These are phyloP conservation scores for Physaria fendleri DNA, from an alignment of 345 rosid genomes.

Conservation along the genomic window DNA sequence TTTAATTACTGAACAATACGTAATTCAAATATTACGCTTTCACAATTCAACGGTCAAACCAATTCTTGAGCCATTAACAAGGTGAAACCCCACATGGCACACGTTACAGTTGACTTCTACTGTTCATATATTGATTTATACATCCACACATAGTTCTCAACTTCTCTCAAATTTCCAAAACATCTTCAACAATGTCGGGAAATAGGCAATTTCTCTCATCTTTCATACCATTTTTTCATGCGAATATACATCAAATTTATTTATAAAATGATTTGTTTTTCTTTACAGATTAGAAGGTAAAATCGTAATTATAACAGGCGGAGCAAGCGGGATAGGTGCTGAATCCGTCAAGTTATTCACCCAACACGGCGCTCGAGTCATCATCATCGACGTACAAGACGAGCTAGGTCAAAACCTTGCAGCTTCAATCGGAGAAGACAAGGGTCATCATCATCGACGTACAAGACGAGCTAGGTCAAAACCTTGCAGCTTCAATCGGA, in stretches of 20 bases:
- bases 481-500: constrained; percentile 38
- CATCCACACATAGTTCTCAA: background rate
- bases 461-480: constrained; percentile 56
- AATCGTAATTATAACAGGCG: too few species aligned
- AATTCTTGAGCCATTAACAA: constrained; percentile 33
- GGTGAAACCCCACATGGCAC: constrained; percentile 22
- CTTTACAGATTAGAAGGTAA: too few species aligned
- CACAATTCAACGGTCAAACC: constrained; percentile 6
- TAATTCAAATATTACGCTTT: background rate
- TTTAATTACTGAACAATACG: too few species aligned
- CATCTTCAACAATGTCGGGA: constrained; percentile 15
- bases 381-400: constrained; percentile 68
- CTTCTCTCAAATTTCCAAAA: background rate
- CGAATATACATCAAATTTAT: background rate
- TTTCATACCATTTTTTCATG: background rate
- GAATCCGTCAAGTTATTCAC: constrained; percentile 57
- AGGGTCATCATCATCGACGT: constrained; percentile 57
- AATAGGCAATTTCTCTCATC: constrained; percentile 10
- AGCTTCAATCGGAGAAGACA: constrained; percentile 36
- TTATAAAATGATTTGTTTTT: background rate
- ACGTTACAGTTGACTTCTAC: constrained; percentile 24
- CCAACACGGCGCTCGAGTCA: constrained; percentile 61
- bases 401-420: constrained; percentile 48
- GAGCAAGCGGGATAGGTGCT: constrained; percentile 90
- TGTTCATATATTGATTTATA: background rate